Evolutionary conservation across 2,329 filamentous ascomycete genomes (phyloP), one percentile per base, ranked within the genome.

Genomic region (Fonsecaea nubica): DNA sequence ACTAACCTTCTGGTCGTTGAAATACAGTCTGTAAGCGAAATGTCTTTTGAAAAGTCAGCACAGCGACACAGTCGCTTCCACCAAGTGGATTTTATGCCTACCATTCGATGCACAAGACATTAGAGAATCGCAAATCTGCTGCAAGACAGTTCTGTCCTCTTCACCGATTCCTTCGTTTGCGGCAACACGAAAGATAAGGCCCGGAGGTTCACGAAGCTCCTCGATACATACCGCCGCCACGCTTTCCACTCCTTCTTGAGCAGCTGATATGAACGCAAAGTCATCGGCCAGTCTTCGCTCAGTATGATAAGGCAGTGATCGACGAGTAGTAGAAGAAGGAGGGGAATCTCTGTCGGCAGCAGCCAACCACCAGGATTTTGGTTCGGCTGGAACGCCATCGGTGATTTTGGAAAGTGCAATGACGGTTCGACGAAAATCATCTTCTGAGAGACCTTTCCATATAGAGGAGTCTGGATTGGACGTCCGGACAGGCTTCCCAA

Each of bases 181-280:
- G 18, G 66, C 57, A 30, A 68, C 15, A 18, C 63, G 63, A 18
- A 65, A 15, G 18, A 62, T 15, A 38, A 65, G 58, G 12, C 62
- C 45, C 9, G 15, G 10, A 15, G 55, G 59, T 7, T 60, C 52
- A 30, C 45, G 52, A 18, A 65, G 18, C 52, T 77, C 72, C 62
- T 77, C 75, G 8, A 77, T 64, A 36, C 75, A 74, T n/a, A 74
- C 72, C 1, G 76, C 76, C 35, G 75, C 71, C 1, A 76, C 74
- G 33, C 65, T 71, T 21, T 73, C 68, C 0, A 70, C 71, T 1
- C 71, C 74, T 68, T 74, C 67, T 55, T 74, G 68, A 21, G 72
- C 70, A 7, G 76, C 74, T 10, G 68, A 74, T 25, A 77, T 63
- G 57, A 73, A 75, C 15, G 76, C 75, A 63, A 77, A 67, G 58